A percentile compares a stretch with the other conserved stretches of the same genome.
Evolutionary conservation across 441 rosid genomes (phyloP).

Genomic region (Adansonia gregorii): DNA sequence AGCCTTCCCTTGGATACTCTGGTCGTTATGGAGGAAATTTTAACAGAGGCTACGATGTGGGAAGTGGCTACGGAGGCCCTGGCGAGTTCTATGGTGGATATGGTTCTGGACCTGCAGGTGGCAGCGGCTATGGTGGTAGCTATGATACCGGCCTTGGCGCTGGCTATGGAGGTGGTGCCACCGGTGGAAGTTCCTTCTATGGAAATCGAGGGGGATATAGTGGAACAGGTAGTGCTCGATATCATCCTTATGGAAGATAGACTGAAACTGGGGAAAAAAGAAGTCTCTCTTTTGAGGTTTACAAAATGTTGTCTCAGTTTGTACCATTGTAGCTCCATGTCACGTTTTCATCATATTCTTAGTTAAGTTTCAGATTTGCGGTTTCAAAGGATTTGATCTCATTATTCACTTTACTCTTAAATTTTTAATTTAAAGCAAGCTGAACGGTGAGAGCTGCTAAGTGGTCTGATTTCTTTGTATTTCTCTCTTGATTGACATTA

Average conservation of each 20-base stretch:
- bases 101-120: constrained; percentile 40
- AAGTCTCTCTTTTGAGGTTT: background rate
- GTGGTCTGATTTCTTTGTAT: constrained; percentile 16
- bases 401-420: background rate
- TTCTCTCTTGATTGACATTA: constrained; percentile 4
- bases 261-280: background rate
- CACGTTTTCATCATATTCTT: background rate
- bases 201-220: constrained; percentile 81
- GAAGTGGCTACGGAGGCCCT: constrained; percentile 55
- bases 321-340: constrained; percentile 30
- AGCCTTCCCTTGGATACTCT: constrained; percentile 73
- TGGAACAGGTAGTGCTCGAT: constrained; percentile 71
- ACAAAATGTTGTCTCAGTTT: constrained; percentile 25
- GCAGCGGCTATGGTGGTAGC: constrained; percentile 46
- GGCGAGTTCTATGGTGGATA: constrained; percentile 55
- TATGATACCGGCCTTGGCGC: constrained; percentile 61
- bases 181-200: constrained; percentile 47
- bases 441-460: constrained; percentile 24
- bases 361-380: constrained; percentile 18
- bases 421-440: background rate
- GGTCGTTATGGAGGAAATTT: constrained; percentile 80
- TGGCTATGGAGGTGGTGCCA: constrained; percentile 59
- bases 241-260: constrained; percentile 94
- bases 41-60: constrained; percentile 75
- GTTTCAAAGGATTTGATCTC: background rate